A percentile compares a stretch with the other conserved stretches of the same genome.
These are phyloP conservation scores for Penicillium tannophilum DNA, from an alignment of 495 filamentous ascomycete species.

Conservation along the genomic window DNA sequence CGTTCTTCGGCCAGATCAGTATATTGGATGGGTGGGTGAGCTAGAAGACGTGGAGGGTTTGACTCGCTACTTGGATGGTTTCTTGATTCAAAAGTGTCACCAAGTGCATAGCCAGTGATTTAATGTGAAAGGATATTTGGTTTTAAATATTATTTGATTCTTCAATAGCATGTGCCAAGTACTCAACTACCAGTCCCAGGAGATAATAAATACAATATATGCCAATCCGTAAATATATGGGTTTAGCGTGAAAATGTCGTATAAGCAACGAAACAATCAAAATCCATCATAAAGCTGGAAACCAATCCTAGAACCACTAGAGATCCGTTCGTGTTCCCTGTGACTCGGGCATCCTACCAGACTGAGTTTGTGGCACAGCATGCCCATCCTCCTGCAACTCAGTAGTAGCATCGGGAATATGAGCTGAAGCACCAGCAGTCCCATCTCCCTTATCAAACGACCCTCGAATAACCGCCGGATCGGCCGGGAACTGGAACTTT, in stretches of 20 bases:
- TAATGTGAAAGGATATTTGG: neutral
- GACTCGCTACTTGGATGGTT: constrained; percentile 32
- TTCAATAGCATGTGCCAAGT: too few species aligned
- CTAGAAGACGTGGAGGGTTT: constrained; percentile 54
- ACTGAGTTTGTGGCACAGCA: constrained; percentile 1
- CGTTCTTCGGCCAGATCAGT: constrained; percentile 62
- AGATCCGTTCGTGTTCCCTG: neutral
- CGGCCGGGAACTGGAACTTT: constrained; percentile 45
- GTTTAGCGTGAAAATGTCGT: too few species aligned
- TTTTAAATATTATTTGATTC: neutral
- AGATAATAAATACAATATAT: too few species aligned
- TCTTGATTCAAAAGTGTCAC: constrained; percentile 13
- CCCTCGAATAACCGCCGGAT: constrained; percentile 21
- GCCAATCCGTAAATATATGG: too few species aligned
- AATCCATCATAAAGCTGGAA: too few species aligned
- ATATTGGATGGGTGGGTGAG: constrained; percentile 62
- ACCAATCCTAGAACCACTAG: neutral
- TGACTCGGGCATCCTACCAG: neutral
- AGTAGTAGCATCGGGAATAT: constrained; percentile 17
- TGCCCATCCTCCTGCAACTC: constrained; percentile 17
- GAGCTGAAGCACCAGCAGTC: constrained; percentile 15
- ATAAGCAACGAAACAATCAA: too few species aligned
- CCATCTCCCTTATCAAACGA: constrained; percentile 25
- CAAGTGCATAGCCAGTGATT: neutral
- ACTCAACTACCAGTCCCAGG: too few species aligned